These are phyloP conservation scores for Porodaedalea pini DNA, from an alignment of 1,284 basidiomycete genomes.

Conservation along the genomic window DNA sequence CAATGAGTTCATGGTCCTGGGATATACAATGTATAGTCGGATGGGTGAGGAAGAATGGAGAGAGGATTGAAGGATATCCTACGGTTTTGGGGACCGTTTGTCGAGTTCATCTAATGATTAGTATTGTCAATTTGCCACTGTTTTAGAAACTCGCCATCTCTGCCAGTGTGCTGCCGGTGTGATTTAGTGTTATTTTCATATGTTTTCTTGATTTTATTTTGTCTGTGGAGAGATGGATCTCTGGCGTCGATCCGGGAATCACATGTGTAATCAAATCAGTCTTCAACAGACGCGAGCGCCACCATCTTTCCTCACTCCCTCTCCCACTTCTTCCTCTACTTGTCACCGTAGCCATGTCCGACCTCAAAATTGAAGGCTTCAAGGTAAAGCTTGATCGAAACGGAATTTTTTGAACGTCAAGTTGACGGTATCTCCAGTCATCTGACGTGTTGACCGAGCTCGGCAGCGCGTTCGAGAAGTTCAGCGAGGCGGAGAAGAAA, in stretches of 20 bases:
- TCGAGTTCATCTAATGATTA: no score
- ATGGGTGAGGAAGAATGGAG: no score
- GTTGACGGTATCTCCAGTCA: conserved; percentile 42
- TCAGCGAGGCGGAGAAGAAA: conserved; percentile 73
- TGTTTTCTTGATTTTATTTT: background rate
- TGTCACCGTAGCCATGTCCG: conserved; percentile 41
- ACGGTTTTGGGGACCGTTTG: no score
- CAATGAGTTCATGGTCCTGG: no score
- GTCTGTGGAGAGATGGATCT: no score
- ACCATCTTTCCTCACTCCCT: background rate
- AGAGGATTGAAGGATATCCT: no score
- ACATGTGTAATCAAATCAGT: background rate
- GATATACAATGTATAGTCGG: no score
- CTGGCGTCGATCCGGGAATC: background rate
- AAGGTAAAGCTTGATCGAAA: conserved; percentile 36
- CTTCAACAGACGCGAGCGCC: background rate
- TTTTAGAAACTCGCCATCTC: no score
- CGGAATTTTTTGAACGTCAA: conserved; percentile 2
- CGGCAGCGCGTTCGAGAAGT: conserved; percentile 56
- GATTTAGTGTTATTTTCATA: background rate
- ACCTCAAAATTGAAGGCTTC: conserved; percentile 57
- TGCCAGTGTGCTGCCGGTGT: no score
- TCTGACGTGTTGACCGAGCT: conserved; percentile 69
- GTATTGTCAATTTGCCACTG: no score
- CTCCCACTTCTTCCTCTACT: background rate